phyloP scores from a whole-genome alignment of 2,329 filamentous ascomycete genomes.

The Cadophora malorum region DNA sequence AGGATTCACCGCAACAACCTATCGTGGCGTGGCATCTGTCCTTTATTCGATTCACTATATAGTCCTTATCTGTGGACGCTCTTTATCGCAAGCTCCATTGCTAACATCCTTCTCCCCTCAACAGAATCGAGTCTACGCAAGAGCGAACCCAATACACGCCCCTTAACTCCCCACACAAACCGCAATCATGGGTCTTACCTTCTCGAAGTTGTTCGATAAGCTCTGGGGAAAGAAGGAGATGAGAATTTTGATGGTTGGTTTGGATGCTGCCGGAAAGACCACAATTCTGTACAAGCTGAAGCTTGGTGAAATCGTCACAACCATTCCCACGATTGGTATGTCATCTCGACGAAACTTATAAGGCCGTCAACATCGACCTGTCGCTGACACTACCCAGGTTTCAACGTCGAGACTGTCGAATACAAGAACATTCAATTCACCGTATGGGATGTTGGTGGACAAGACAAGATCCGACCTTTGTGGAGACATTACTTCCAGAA shows the following conservation, averaged over 20 bases:
- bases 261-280: slow-evolving; percentile 99
- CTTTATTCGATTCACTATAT: slow-evolving; percentile 35
- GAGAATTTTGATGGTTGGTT: slow-evolving; percentile 99
- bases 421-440: slow-evolving; percentile 99
- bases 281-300: slow-evolving; percentile 99
- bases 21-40: slow-evolving; percentile 37
- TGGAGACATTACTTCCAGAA: slow-evolving; percentile 99
- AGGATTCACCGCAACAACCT: slow-evolving; percentile 30
- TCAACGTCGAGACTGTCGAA: slow-evolving; percentile 99
- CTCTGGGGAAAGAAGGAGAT: slow-evolving; percentile 99
- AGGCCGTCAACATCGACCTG: slow-evolving; percentile 34
- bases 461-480: slow-evolving; percentile 99
- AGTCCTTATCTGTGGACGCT: slow-evolving; percentile 14
- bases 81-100: slow-evolving; percentile 28
- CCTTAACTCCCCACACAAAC: slow-evolving; percentile 47
- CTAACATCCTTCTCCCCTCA: slow-evolving; percentile 27
- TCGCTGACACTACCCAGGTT: slow-evolving; percentile 62
- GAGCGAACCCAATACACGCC: slow-evolving; percentile 46
- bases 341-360: slow-evolving; percentile 14
- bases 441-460: slow-evolving; percentile 99
- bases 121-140: slow-evolving; percentile 40
- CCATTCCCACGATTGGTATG: slow-evolving; percentile 96
- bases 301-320: slow-evolving; percentile 98
- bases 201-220: slow-evolving; percentile 95
- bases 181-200: slow-evolving; percentile 94